Percentiles rank a stretch among this genome's conserved stretches.
These are phyloP conservation scores for Aurantiochytrium sp. DNA, from an alignment of 108 stramenopile species.

Conservation along the genomic window DNA sequence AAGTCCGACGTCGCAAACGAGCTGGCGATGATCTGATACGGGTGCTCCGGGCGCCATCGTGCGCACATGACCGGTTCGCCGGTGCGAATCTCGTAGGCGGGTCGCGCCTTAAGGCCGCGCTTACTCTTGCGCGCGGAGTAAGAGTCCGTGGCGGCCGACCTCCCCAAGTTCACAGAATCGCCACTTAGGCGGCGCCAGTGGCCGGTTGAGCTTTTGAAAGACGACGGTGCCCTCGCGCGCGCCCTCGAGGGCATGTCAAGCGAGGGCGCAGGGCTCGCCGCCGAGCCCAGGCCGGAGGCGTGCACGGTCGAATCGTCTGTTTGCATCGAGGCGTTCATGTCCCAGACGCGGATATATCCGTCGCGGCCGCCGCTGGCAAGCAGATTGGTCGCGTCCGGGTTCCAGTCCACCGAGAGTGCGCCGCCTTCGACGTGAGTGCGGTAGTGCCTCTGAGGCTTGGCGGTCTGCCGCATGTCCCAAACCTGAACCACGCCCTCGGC, in stretches of 20 bases:
- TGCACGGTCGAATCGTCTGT: no score
- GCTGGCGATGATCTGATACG: neutral
- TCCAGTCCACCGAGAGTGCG: neutral
- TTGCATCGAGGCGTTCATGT: neutral
- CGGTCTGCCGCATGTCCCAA: neutral
- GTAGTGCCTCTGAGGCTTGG: neutral
- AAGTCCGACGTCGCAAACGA: neutral
- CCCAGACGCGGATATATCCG: conserved; percentile 2
- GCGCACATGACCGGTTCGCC: neutral
- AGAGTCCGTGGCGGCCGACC: neutral
- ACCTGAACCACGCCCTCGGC: neutral
- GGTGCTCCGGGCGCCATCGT: neutral
- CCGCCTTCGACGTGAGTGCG: neutral
- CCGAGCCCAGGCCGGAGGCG: no score
- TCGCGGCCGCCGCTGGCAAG: conserved; percentile 9
- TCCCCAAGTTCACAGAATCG: neutral
- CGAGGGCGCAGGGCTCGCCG: no score
- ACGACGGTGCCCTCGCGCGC: no score
- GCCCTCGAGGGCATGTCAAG: no score
- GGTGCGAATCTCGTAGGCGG: neutral
- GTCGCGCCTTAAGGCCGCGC: neutral
- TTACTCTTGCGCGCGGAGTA: neutral
- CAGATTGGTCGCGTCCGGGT: neutral
- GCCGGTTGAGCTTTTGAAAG: neutral
- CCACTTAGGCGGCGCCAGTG: neutral